A percentile compares a stretch with the other conserved stretches of the same genome.
These are phyloP conservation scores for Globisporangium viniferum DNA, from an alignment of 352 stramenopile species.

Conservation along the genomic window DNA sequence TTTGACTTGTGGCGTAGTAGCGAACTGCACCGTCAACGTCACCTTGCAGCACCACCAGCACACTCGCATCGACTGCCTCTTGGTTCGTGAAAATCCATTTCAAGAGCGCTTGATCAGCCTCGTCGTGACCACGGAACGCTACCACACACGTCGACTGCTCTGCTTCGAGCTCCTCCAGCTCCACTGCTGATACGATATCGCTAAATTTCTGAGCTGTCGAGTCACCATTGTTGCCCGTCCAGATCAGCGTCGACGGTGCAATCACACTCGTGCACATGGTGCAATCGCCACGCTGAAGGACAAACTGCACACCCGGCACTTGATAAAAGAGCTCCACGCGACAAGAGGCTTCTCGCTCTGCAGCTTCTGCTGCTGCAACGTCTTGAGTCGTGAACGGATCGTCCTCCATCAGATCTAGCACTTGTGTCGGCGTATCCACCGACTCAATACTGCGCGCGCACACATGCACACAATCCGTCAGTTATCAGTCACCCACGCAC, in stretches of 20 bases:
- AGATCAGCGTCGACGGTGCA: conserved; percentile 47
- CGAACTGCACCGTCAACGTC: conserved; percentile 53
- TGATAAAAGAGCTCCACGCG: conserved; percentile 22
- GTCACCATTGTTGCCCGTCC: conserved; percentile 3
- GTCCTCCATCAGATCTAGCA: conserved; percentile 10
- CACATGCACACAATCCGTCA: neutral
- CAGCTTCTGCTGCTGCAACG: neutral
- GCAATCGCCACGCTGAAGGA: conserved; percentile 24
- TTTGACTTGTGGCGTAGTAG: conserved; percentile 19
- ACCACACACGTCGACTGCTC: conserved; percentile 56
- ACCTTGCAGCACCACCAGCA: conserved; percentile 50
- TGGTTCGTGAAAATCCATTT: conserved; percentile 25
- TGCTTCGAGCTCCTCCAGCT: conserved; percentile 60
- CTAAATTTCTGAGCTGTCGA: neutral
- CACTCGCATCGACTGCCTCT: neutral
- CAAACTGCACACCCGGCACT: conserved; percentile 39
- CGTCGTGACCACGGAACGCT: conserved; percentile 19
- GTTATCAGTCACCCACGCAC: neutral
- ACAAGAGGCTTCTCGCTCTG: neutral
- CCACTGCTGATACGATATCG: conserved; percentile 1
- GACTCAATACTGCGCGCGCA: conserved; percentile 6
- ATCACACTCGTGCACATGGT: conserved; percentile 49
- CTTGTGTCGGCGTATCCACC: conserved; percentile 3
- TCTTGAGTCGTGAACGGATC: conserved; percentile 1
- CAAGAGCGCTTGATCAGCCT: conserved; percentile 18